phyloP scores from a whole-genome alignment of 768 basidiomycete species.

The Leccinum rimulosum region DNA sequence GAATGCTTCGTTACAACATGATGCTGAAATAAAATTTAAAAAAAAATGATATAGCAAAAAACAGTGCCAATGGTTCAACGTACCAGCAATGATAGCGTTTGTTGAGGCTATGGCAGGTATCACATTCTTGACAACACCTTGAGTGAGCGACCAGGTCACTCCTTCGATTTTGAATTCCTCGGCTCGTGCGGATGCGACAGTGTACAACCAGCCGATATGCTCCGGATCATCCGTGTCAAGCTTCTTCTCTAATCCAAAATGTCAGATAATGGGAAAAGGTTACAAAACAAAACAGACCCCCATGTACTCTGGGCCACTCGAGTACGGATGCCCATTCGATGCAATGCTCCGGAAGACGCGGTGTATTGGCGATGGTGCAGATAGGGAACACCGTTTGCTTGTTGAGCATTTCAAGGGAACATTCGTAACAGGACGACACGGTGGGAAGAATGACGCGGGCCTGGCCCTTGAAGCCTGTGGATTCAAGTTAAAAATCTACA shows the following conservation, averaged over 20 bases:
- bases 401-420: conserved; percentile 96
- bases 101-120: conserved; percentile 99
- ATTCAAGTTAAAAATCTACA: background rate
- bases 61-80: conserved; percentile 12
- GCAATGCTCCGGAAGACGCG: conserved; percentile 96
- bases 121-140: conserved; percentile 99
- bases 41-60: background rate
- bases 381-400: conserved; percentile 97
- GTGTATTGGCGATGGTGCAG: conserved; percentile 98
- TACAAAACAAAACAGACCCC: conserved; percentile 49
- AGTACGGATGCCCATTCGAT: conserved; percentile 99
- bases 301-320: conserved; percentile 94
- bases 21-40: conserved; percentile 47
- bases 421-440: conserved; percentile 96
- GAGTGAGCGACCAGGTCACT: conserved; percentile 95
- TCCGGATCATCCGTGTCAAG: conserved; percentile 97
- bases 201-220: conserved; percentile 92
- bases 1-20: conserved; percentile 99
- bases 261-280: conserved; percentile 1
- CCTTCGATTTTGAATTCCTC: conserved; percentile 97
- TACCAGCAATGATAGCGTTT: conserved; percentile 96
- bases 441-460: conserved; percentile 95
- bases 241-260: conserved; percentile 64
- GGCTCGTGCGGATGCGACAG: conserved; percentile 76
- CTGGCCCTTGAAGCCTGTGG: conserved; percentile 94